Percentiles rank a stretch among this genome's conserved stretches.
phyloP scores from a whole-genome alignment of 2,329 filamentous ascomycete genomes.

The Aureobasidium pullulans region DNA sequence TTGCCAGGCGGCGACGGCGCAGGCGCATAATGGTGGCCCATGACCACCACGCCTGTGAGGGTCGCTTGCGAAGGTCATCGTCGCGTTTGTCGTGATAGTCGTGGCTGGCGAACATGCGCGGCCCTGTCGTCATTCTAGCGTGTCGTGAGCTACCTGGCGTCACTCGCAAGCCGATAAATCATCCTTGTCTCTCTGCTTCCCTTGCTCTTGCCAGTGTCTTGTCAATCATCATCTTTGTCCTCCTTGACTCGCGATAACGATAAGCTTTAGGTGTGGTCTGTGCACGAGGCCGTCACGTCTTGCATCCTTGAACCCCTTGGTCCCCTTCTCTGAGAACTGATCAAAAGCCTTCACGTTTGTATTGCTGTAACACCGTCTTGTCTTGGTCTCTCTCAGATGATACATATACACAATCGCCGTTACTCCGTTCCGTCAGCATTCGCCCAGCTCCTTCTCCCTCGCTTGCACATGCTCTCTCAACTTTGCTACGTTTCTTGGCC shows the following conservation, averaged over 20 bases:
- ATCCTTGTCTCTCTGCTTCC: neutral
- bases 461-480: slow-evolving; percentile 36
- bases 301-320: no score
- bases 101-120: slow-evolving; percentile 34
- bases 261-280: neutral
- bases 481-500: slow-evolving; percentile 45
- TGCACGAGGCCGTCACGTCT: neutral
- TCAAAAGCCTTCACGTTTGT: no score
- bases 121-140: neutral
- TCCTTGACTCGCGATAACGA: neutral
- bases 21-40: slow-evolving; percentile 30
- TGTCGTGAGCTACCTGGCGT: neutral
- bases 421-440: neutral
- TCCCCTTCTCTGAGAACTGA: no score
- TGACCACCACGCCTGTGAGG: slow-evolving; percentile 15
- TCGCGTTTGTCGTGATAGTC: slow-evolving; percentile 60
- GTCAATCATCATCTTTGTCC: neutral
- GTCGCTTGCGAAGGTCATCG: slow-evolving; percentile 47
- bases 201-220: neutral
- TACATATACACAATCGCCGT: neutral
- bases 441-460: slow-evolving; percentile 17
- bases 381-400: neutral
- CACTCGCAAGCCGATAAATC: neutral
- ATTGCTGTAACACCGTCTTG: no score
- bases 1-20: slow-evolving; percentile 43